Conservation (phyloP, 345 rosid species). For the thale cress (Arabidopsis thaliana) region DNA sequence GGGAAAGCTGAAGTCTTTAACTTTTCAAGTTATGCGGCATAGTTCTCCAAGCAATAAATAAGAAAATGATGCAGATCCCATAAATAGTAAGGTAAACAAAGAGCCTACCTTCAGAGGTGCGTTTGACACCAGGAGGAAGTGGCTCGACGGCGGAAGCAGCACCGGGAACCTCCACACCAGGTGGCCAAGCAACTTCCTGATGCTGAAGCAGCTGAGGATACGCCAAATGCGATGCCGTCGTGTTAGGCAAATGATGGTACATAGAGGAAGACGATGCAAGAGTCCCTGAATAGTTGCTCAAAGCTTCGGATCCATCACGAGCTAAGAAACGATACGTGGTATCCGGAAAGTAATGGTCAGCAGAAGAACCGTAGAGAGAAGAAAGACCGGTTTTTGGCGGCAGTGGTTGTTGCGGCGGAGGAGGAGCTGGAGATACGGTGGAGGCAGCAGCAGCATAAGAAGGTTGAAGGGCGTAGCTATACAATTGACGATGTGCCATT, state of each 20-base stretch:
- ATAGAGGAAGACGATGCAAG: conserved; percentile 41
- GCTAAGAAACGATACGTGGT: conserved; percentile 30
- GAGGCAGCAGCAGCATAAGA: conserved; percentile 43
- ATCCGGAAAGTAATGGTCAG: conserved; percentile 43
- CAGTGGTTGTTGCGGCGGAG: conserved; percentile 20
- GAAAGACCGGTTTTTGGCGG: conserved; percentile 25
- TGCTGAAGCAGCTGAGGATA: conserved; percentile 47
- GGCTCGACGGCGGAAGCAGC: conserved; percentile 52
- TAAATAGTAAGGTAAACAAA: background rate
- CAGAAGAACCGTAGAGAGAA: conserved; percentile 40
- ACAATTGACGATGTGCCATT: conserved; percentile 56
- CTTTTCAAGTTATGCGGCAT: background rate
- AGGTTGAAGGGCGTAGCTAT: conserved; percentile 46
- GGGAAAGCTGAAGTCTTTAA: conserved; percentile 21
- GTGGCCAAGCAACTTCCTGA: conserved; percentile 46
- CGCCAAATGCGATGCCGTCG: conserved; percentile 44
- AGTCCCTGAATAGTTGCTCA: conserved; percentile 41
- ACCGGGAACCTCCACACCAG: conserved; percentile 49
- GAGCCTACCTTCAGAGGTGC: conserved; percentile 62
- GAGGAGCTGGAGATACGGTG: conserved; percentile 41
- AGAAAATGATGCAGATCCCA: conserved; percentile 35
- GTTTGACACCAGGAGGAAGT: conserved; percentile 57
- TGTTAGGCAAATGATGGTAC: conserved; percentile 46
- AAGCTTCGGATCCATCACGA: conserved; percentile 44
- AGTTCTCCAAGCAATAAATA: conserved; percentile 20